Evolutionary conservation across 2,329 filamentous ascomycete genomes (phyloP).

Genomic region (Hyphodiscus sp.): DNA sequence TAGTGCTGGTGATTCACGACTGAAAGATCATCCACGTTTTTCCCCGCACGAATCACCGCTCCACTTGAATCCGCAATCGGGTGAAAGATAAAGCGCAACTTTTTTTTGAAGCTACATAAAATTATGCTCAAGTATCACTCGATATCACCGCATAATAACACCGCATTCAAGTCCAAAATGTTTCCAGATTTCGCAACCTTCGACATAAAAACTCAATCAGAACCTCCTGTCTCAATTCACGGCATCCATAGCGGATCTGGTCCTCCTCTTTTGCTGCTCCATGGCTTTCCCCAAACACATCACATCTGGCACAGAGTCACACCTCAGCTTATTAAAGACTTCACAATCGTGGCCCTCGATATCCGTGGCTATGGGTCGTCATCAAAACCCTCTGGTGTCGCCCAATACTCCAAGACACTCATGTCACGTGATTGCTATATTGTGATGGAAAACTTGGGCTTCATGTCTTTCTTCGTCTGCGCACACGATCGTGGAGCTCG

Average conservation of each 20-base stretch:
- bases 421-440: constrained; percentile 42
- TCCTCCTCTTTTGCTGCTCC: constrained; percentile 41
- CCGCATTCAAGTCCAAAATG: constrained; percentile 24
- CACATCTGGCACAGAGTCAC: constrained; percentile 46
- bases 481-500: constrained; percentile 52
- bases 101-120: neutral
- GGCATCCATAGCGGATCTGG: constrained; percentile 34
- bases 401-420: constrained; percentile 39
- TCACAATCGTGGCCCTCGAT: constrained; percentile 41
- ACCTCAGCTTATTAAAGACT: constrained; percentile 33
- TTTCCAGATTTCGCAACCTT: constrained; percentile 36
- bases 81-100: neutral
- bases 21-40: neutral
- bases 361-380: constrained; percentile 47
- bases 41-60: neutral
- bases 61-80: neutral
- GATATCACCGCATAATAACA: neutral
- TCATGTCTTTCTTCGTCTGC: constrained; percentile 40
- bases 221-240: constrained; percentile 34
- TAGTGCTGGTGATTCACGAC: neutral
- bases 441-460: constrained; percentile 40
- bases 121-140: neutral
- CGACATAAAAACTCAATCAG: constrained; percentile 28
- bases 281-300: constrained; percentile 46
- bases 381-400: constrained; percentile 35